Percentiles rank a stretch among this genome's conserved stretches.
phyloP scores from a whole-genome alignment of 495 filamentous ascomycete species.

The Penicillium paxilli region DNA sequence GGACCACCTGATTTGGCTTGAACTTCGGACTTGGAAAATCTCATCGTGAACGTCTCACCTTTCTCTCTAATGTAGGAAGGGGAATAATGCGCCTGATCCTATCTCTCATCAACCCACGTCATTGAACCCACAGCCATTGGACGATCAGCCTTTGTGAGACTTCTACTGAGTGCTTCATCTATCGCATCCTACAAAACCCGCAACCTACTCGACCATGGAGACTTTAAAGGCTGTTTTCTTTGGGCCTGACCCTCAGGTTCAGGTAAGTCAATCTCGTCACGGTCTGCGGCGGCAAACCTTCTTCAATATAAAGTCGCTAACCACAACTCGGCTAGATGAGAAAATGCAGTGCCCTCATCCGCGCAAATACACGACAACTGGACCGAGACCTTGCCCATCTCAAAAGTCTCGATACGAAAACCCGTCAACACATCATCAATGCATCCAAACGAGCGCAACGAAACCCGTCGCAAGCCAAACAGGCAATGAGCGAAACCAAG shows the following conservation, averaged over 20 bases:
- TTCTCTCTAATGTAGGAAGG: background rate
- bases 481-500: constrained; percentile 76
- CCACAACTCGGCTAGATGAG: constrained; percentile 61
- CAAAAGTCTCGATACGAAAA: constrained; percentile 75
- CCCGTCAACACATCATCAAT: constrained; percentile 78
- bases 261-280: constrained; percentile 55
- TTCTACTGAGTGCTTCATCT: background rate
- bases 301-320: background rate
- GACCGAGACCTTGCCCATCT: constrained; percentile 86
- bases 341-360: constrained; percentile 93
- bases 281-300: background rate
- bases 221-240: constrained; percentile 82
- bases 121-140: background rate
- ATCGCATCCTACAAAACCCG: background rate
- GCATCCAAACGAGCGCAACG: constrained; percentile 76
- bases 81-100: constrained; percentile 6
- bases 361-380: constrained; percentile 87
- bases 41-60: background rate
- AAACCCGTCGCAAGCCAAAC: constrained; percentile 70
- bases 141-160: background rate
- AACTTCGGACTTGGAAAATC: background rate
- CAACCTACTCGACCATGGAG: constrained; percentile 64
- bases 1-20: constrained; percentile 1
- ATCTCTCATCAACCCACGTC: constrained; percentile 10
- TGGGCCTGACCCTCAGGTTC: constrained; percentile 87